These are phyloP conservation scores for Sanghuangporus weigelae DNA, from an alignment of 1,284 basidiomycete species.

Conservation along the genomic window DNA sequence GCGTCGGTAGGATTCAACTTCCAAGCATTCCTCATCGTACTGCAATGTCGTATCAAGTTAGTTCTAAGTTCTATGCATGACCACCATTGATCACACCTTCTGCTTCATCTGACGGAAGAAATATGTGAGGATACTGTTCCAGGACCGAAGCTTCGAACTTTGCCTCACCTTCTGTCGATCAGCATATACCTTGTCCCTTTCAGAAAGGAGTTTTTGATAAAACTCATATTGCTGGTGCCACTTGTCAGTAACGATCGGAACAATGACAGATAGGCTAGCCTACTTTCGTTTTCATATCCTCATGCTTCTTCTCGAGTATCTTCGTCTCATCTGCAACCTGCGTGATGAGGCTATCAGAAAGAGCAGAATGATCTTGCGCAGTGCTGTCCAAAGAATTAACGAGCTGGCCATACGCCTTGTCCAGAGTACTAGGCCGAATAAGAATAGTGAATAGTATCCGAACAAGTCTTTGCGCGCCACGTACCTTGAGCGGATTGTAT, in stretches of 20 bases:
- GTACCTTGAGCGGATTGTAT: conserved; percentile 53
- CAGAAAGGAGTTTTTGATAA: conserved; percentile 64
- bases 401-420: conserved; percentile 60
- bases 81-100: conserved; percentile 43
- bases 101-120: conserved; percentile 54
- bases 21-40: conserved; percentile 74
- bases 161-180: conserved; percentile 64
- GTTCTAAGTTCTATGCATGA: conserved; percentile 4
- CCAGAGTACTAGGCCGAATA: conserved; percentile 49
- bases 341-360: conserved; percentile 55
- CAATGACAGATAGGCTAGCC: conserved; percentile 1
- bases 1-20: conserved; percentile 65
- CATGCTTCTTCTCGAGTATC: conserved; percentile 53
- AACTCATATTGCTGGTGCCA: conserved; percentile 53
- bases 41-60: conserved; percentile 26
- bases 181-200: conserved; percentile 61
- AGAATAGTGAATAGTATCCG: not conserved
- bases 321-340: conserved; percentile 65
- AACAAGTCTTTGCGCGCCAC: conserved; percentile 5
- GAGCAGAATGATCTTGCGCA: conserved; percentile 62
- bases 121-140: not conserved
- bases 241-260: conserved; percentile 7
- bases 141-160: not conserved
- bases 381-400: conserved; percentile 53
- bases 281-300: conserved; percentile 65